These are phyloP conservation scores for Delitschia confertaspora DNA, from an alignment of 495 filamentous ascomycete species.

Conservation along the genomic window DNA sequence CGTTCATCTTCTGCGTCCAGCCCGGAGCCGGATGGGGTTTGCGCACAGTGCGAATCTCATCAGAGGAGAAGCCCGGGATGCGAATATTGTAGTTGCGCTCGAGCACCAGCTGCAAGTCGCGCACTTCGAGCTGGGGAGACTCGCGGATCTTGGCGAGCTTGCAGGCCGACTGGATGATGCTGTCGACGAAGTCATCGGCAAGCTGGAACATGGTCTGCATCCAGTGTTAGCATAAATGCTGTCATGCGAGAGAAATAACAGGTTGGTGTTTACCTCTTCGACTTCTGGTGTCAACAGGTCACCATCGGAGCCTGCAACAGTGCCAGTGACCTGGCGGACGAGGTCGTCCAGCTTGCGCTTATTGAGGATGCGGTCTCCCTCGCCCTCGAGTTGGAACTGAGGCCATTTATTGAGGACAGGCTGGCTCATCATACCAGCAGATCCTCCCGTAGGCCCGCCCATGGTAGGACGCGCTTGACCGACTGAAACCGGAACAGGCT, in stretches of 20 bases:
- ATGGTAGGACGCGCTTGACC: slow-evolving; percentile 66
- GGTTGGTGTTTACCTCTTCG: slow-evolving; percentile 67
- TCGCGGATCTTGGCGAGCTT: slow-evolving; percentile 84
- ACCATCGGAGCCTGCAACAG: slow-evolving; percentile 57
- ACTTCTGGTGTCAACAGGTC: slow-evolving; percentile 76
- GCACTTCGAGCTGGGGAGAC: slow-evolving; percentile 80
- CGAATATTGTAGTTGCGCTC: slow-evolving; percentile 98
- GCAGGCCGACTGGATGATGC: slow-evolving; percentile 77
- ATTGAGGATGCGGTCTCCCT: slow-evolving; percentile 78
- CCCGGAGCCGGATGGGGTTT: slow-evolving; percentile 77
- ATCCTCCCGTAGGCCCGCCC: slow-evolving; percentile 61
- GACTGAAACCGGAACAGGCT: slow-evolving; percentile 63
- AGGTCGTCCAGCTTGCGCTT: slow-evolving; percentile 96
- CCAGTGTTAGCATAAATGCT: slow-evolving; percentile 10
- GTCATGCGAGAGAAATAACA: not conserved
- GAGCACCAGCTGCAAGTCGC: slow-evolving; percentile 88
- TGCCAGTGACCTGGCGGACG: slow-evolving; percentile 84
- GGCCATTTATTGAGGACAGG: slow-evolving; percentile 76
- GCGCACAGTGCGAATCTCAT: slow-evolving; percentile 87
- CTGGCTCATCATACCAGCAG: slow-evolving; percentile 72
- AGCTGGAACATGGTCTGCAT: slow-evolving; percentile 71
- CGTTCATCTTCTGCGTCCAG: slow-evolving; percentile 94
- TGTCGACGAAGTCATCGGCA: slow-evolving; percentile 91
- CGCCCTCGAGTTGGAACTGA: slow-evolving; percentile 73
- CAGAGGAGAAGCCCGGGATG: slow-evolving; percentile 85